Percentiles rank a stretch among this genome's conserved stretches.
Conservation (phyloP, 441 rosid species). For the Gossypium trilobum region DNA sequence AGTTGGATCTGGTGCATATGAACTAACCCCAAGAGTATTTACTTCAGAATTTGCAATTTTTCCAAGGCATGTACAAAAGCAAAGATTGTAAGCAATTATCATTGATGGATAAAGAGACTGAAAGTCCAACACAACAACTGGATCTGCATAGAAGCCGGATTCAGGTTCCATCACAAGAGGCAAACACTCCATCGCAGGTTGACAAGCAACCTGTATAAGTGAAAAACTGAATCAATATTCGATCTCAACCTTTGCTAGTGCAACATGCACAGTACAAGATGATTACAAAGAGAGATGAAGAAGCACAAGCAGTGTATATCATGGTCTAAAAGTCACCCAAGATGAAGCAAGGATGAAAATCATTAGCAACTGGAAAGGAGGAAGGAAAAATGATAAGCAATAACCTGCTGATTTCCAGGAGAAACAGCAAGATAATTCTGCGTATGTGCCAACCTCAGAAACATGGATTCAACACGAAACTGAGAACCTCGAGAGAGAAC, state of each 20-base stretch:
- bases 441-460: slow-evolving; percentile 85
- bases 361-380: background rate
- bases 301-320: background rate
- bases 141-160: slow-evolving; percentile 89
- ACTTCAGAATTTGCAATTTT: slow-evolving; percentile 54
- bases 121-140: slow-evolving; percentile 93
- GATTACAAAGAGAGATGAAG: background rate
- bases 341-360: background rate
- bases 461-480: slow-evolving; percentile 96
- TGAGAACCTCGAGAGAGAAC: slow-evolving; percentile 98
- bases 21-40: slow-evolving; percentile 70
- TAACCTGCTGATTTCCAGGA: slow-evolving; percentile 90
- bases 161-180: slow-evolving; percentile 99
- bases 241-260: slow-evolving; percentile 9
- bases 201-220: slow-evolving; percentile 79
- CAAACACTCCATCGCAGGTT: slow-evolving; percentile 98
- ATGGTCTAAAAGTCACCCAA: background rate
- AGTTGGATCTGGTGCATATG: slow-evolving; percentile 55
- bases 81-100: slow-evolving; percentile 94
- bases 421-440: slow-evolving; percentile 94
- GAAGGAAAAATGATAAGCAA: slow-evolving; percentile 8
- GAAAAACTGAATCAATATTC: slow-evolving; percentile 9
- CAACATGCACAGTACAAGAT: background rate
- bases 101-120: slow-evolving; percentile 98
- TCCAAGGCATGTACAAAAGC: slow-evolving; percentile 93